Evolutionary conservation across 768 basidiomycete genomes (phyloP).

Genomic region (Termitomyces sp.): DNA sequence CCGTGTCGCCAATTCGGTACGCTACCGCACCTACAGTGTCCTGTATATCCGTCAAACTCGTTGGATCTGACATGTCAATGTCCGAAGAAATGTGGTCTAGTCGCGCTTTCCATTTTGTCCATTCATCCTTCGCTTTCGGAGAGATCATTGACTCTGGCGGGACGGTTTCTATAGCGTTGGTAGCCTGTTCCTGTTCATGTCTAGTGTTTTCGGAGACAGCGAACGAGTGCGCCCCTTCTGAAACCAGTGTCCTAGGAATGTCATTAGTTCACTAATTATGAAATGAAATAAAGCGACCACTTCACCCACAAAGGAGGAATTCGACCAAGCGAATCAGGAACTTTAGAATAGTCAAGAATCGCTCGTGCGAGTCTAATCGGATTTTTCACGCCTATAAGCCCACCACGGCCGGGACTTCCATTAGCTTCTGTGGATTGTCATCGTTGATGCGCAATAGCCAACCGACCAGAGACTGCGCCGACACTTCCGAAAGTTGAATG

Average conservation of each 20-base stretch:
- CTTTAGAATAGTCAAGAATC: slow-evolving; percentile 51
- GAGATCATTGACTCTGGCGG: slow-evolving; percentile 46
- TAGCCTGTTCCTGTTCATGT: slow-evolving; percentile 1
- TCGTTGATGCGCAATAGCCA: background rate
- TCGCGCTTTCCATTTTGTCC: slow-evolving; percentile 57
- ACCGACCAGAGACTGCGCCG: slow-evolving; percentile 63
- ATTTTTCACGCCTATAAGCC: slow-evolving; percentile 56
- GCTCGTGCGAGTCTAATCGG: slow-evolving; percentile 61
- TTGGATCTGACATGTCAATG: background rate
- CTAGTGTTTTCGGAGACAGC: slow-evolving; percentile 27
- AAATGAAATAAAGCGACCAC: background rate
- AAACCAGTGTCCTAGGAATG: slow-evolving; percentile 51
- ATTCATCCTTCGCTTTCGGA: slow-evolving; percentile 46
- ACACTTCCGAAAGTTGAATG: slow-evolving; percentile 57
- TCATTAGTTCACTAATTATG: background rate
- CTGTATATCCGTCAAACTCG: slow-evolving; percentile 41
- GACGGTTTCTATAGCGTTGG: slow-evolving; percentile 28
- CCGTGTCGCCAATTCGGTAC: slow-evolving; percentile 38
- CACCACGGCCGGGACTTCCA: background rate
- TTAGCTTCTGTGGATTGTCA: background rate
- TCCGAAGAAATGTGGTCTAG: slow-evolving; percentile 26
- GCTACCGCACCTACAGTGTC: slow-evolving; percentile 84
- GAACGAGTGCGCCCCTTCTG: slow-evolving; percentile 58
- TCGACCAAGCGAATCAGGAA: slow-evolving; percentile 53
- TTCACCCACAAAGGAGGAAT: slow-evolving; percentile 62